Evolutionary conservation across 164 flowering plant species (phyloP).

Genomic region (Aristolochia contorta): DNA sequence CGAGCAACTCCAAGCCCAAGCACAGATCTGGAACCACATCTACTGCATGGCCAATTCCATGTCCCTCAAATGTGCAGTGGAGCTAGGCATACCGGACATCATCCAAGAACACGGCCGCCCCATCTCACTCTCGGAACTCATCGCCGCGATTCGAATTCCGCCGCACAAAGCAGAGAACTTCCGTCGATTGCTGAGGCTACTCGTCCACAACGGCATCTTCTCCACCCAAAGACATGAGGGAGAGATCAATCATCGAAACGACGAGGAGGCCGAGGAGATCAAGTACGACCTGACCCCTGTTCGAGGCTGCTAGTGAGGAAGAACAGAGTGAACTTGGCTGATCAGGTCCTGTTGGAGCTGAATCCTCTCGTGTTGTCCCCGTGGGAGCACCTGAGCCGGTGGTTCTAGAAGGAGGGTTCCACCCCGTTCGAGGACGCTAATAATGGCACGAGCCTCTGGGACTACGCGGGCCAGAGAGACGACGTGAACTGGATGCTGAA

Average conservation of each 20-base stretch:
- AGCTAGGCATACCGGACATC: constrained; percentile 3
- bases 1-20: constrained; percentile 1
- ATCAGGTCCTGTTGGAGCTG: constrained; percentile 5
- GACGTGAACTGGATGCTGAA: neutral
- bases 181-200: constrained; percentile 1
- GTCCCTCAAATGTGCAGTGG: constrained; percentile 2
- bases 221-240: neutral
- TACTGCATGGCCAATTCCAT: neutral
- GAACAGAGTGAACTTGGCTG: neutral
- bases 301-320: constrained; percentile 2
- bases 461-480: constrained; percentile 1
- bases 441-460: neutral
- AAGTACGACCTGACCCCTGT: constrained; percentile 1
- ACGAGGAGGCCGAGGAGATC: constrained; percentile 3
- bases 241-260: neutral
- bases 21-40: neutral
- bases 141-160: neutral
- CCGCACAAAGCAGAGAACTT: neutral
- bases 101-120: constrained; percentile 6
- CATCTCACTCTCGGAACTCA: constrained; percentile 1
- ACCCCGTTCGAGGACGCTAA: neutral
- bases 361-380: neutral
- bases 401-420: neutral
- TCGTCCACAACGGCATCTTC: constrained; percentile 6
- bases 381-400: neutral